phyloP scores from a whole-genome alignment of 257 asterid species.

The Solanum chilense region DNA sequence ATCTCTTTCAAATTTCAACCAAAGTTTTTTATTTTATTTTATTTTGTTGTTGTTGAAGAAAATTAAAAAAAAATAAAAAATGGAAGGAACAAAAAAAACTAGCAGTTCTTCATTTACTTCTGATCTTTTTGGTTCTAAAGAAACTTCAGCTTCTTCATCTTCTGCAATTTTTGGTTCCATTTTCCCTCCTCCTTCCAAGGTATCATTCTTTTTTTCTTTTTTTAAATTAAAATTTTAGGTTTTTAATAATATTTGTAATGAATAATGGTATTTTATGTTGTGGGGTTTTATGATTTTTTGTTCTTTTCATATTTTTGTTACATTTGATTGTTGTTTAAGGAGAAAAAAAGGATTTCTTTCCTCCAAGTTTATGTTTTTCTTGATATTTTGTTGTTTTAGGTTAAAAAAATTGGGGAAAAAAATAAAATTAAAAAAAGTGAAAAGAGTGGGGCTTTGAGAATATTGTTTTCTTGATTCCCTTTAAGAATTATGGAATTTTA shows the following conservation, averaged over 20 bases:
- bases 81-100: constrained; percentile 66
- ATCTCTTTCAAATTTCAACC: constrained; percentile 5
- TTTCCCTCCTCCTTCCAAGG: constrained; percentile 61
- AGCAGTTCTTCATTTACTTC: constrained; percentile 63
- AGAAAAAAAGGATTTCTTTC: not conserved
- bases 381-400: not conserved
- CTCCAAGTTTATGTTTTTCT: not conserved
- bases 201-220: not conserved
- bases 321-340: not conserved
- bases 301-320: not conserved
- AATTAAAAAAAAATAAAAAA: not conserved
- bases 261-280: not conserved
- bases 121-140: constrained; percentile 85
- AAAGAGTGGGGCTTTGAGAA: not conserved
- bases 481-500: not conserved
- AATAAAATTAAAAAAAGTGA: not conserved
- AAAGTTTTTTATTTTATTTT: not conserved
- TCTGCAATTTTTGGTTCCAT: constrained; percentile 54
- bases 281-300: not conserved
- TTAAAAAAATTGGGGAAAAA: not conserved
- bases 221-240: not conserved
- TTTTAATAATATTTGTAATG: not conserved
- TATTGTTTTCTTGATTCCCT: not conserved
- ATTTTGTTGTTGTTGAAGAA: not conserved
- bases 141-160: constrained; percentile 32